Conservation (phyloP, 495 filamentous ascomycete species). For the Hypoxylon trugodes region DNA sequence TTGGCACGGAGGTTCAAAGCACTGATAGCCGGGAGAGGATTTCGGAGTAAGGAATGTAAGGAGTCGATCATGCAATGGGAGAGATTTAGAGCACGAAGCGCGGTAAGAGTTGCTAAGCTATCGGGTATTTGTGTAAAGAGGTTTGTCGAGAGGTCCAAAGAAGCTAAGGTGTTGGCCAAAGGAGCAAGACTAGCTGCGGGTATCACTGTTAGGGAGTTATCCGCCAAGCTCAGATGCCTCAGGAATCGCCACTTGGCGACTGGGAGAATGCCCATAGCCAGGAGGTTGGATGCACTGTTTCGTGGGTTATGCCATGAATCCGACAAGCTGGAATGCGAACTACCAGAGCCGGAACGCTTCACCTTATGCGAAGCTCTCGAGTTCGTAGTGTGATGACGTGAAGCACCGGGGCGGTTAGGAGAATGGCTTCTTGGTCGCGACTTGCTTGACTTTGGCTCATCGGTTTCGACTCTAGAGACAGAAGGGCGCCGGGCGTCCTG, state of each 20-base stretch:
- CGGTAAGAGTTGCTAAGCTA: conserved; percentile 79
- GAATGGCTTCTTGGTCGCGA: conserved; percentile 76
- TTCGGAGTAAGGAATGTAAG: conserved; percentile 83
- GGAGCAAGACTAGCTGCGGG: conserved; percentile 77
- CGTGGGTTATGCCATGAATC: conserved; percentile 68
- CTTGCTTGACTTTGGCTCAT: conserved; percentile 51
- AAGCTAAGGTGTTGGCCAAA: conserved; percentile 84
- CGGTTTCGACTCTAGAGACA: conserved; percentile 48
- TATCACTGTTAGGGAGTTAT: conserved; percentile 86
- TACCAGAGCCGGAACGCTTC: conserved; percentile 85
- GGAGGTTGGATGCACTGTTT: conserved; percentile 77
- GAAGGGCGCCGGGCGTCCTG: conserved; percentile 52
- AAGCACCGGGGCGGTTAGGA: conserved; percentile 75
- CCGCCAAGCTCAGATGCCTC: conserved; percentile 87
- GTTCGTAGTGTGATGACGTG: conserved; percentile 71
- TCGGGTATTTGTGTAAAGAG: conserved; percentile 92
- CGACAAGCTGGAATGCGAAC: conserved; percentile 88
- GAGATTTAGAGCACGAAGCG: conserved; percentile 87
- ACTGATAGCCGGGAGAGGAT: conserved; percentile 90
- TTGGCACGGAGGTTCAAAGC: conserved; percentile 92
- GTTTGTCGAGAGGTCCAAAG: conserved; percentile 90
- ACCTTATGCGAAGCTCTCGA: conserved; percentile 72
- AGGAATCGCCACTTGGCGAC: conserved; percentile 93
- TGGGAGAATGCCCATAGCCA: conserved; percentile 71
- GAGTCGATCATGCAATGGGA: conserved; percentile 98